Evolutionary conservation across 768 basidiomycete genomes (phyloP), one percentile per base, ranked within the genome.

Genomic region (Suillus subluteus): DNA sequence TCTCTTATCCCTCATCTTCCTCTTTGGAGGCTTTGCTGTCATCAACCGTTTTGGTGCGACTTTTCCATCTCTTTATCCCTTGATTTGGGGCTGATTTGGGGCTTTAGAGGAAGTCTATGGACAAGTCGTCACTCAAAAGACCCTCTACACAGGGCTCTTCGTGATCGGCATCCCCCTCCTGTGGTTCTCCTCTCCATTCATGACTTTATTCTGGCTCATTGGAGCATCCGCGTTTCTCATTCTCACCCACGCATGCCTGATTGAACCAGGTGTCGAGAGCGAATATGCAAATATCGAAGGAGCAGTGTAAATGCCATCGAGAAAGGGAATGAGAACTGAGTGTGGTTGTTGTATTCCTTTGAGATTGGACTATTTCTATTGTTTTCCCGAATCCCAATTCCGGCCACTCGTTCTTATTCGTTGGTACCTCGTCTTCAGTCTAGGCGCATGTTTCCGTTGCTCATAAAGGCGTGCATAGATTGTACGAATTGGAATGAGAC

Each of bases 261-360:
- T 98, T 68, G 97, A 99, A 78, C 97, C 96, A 2, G 97, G 97
- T 35, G 87, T 98, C 63, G 97, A 99, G 80, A 93, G 91, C 80
- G 95, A 97, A 76, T 98, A 98, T 71, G 88, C 91, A 4, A 74
- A 81, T 52, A 91, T 95, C n/a, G 86, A 91, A 77, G 91, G 91
- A 58, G 74, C 75, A 41, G 91, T 91, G 59, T 90, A 79, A 69
- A 68, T 13, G 52, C 6, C 54, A 23, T 46, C 48, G 32, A 3
- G 44, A 58, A 55, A 32, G 30, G 30, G 54, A 18, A 32, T 55
- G 54, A 18, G 16, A 11, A 21, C 4, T 55, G 12, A 18, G 48
- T 18, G 52, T 35, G 26, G 30, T 59, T 58, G 62, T 63, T 55
- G 66, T 66, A 35, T 30, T 52, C n/a, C 6, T 67, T 56, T 16